Conservation (phyloP, 352 stramenopile species). For the Blastocystis sp. region DNA sequence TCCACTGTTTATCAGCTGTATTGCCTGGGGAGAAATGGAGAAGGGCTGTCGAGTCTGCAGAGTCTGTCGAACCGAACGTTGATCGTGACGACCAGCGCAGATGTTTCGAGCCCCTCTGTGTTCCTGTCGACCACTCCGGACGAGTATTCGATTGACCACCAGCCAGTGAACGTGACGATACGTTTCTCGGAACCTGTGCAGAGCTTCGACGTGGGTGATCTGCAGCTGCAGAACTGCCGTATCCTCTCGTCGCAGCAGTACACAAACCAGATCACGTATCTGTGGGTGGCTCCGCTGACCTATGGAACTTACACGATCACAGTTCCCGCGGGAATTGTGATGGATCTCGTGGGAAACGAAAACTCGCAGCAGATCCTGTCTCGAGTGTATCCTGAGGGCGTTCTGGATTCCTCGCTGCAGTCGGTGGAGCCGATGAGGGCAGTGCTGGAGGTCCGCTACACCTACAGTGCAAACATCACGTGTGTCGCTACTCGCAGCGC, state of each 20-base stretch:
- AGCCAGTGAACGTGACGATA: constrained; percentile 7
- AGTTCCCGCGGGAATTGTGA: constrained; percentile 4
- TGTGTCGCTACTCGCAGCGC: background rate
- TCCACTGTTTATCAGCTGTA: background rate
- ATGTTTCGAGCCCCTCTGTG: background rate
- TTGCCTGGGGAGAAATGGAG: background rate
- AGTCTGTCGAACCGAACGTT: background rate
- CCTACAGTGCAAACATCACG: background rate
- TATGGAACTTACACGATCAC: constrained; percentile 3
- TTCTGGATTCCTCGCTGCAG: background rate
- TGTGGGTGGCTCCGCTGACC: background rate
- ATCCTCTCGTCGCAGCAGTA: background rate
- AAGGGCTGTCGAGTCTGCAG: background rate
- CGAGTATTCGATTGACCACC: background rate
- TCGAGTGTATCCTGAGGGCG: background rate
- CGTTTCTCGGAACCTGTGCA: background rate
- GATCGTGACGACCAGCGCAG: background rate
- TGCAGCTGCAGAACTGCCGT: constrained; percentile 1
- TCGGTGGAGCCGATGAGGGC: background rate
- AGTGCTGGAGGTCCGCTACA: background rate
- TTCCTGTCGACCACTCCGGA: background rate
- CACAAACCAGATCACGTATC: background rate
- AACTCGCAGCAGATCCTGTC: background rate
- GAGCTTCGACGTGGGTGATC: background rate
- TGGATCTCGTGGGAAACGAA: background rate